Conservation (phyloP, 352 stramenopile genomes). For the Pythium brassicae region DNA sequence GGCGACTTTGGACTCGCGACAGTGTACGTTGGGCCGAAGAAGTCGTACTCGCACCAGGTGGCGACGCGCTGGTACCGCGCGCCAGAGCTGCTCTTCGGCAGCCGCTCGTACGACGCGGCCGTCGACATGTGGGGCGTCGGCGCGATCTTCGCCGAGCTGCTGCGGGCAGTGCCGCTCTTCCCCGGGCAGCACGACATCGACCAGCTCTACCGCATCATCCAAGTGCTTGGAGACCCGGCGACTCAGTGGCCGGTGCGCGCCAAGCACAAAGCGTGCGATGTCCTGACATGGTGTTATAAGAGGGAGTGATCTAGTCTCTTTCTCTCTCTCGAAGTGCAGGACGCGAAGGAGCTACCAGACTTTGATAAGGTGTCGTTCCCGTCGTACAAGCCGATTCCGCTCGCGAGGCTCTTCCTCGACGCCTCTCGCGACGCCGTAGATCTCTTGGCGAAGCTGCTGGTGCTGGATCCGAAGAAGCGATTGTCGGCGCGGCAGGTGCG, state of each 20-base stretch:
- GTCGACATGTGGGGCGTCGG: constrained; percentile 79
- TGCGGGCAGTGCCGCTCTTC: constrained; percentile 62
- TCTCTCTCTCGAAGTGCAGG: constrained; percentile 12
- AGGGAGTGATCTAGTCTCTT: no score
- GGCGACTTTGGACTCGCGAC: constrained; percentile 79
- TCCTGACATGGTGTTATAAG: no score
- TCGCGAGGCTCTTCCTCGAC: constrained; percentile 46
- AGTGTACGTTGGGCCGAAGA: constrained; percentile 35
- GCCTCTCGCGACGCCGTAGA: constrained; percentile 34
- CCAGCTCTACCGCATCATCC: constrained; percentile 70
- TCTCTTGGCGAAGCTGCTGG: constrained; percentile 37
- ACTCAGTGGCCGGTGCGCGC: constrained; percentile 49
- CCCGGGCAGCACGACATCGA: constrained; percentile 79
- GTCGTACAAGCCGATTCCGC: constrained; percentile 35
- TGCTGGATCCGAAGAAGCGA: constrained; percentile 28
- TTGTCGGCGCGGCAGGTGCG: constrained; percentile 39
- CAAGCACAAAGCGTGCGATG: no score
- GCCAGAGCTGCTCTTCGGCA: constrained; percentile 77
- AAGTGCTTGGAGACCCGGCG: constrained; percentile 56
- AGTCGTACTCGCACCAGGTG: constrained; percentile 66
- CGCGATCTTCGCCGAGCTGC: constrained; percentile 59
- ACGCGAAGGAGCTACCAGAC: constrained; percentile 47
- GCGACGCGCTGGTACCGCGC: constrained; percentile 82
- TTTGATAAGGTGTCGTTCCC: constrained; percentile 71
- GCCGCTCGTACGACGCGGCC: constrained; percentile 43